Conservation (phyloP, 257 asterid species). For the Echites panduratus region DNA sequence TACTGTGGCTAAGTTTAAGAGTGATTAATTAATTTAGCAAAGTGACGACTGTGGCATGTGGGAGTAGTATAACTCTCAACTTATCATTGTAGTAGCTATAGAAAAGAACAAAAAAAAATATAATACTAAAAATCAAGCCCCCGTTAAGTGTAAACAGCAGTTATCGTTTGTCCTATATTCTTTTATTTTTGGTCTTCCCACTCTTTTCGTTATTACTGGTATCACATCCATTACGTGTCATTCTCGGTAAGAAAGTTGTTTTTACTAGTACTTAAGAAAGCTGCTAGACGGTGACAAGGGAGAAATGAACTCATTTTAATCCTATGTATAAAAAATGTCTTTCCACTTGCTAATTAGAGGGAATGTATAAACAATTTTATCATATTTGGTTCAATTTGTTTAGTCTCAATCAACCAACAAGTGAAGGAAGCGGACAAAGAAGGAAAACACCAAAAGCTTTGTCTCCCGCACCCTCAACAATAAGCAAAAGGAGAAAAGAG, state of each 20-base stretch:
- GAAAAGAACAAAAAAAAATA: too few species aligned
- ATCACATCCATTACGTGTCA: not conserved
- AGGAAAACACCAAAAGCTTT: not conserved
- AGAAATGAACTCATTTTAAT: not conserved
- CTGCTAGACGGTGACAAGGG: not conserved
- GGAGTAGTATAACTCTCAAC: too few species aligned
- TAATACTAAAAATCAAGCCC: not conserved
- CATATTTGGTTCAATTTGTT: not conserved
- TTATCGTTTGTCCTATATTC: not conserved
- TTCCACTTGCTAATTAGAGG: too few species aligned
- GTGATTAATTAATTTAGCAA: too few species aligned
- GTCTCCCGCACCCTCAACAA: too few species aligned
- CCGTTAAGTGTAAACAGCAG: not conserved
- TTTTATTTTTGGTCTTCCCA: too few species aligned
- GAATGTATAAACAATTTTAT: too few species aligned
- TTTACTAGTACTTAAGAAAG: not conserved
- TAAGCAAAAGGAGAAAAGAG: not conserved
- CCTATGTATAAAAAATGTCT: not conserved
- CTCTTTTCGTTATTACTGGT: not conserved
- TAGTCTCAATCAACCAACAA: not conserved
- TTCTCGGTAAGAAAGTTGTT: not conserved
- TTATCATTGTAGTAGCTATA: too few species aligned
- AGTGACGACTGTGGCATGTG: too few species aligned
- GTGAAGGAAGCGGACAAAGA: not conserved
- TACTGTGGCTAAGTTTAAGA: too few species aligned